These are phyloP conservation scores for Botrytis deweyae DNA, from an alignment of 2,329 filamentous ascomycete genomes.

Conservation along the genomic window DNA sequence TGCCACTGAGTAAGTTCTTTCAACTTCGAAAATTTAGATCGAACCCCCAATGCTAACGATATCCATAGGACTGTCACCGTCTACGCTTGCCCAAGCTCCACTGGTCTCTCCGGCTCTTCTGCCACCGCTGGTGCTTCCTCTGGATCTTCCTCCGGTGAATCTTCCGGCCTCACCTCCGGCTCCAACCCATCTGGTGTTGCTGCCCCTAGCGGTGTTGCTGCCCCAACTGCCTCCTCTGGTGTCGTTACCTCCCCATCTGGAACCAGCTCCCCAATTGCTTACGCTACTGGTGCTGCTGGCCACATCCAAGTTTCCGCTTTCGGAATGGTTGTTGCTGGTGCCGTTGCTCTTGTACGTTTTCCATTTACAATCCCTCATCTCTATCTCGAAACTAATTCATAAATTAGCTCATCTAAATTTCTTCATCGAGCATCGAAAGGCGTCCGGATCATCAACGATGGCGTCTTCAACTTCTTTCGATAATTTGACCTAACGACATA, in stretches of 20 bases:
- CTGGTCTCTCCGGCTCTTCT: conserved; percentile 25
- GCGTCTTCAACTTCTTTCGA: conserved; percentile 22
- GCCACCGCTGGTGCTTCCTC: conserved; percentile 29
- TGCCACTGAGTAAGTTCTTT: conserved; percentile 30
- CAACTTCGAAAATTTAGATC: neutral
- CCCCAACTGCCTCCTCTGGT: conserved; percentile 30
- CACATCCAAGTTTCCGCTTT: conserved; percentile 36
- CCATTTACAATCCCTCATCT: neutral
- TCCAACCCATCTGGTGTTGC: conserved; percentile 24
- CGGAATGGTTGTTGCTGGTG: conserved; percentile 39
- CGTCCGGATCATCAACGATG: conserved; percentile 28
- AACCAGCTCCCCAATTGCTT: conserved; percentile 36
- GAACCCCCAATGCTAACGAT: conserved; percentile 22
- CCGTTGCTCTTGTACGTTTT: conserved; percentile 39
- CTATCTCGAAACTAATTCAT: conserved; percentile 25
- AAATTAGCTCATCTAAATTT: conserved; percentile 36
- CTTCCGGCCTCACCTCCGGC: conserved; percentile 2
- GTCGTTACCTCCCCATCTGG: conserved; percentile 27
- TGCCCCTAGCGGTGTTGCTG: conserved; percentile 25
- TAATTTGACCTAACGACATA: conserved; percentile 33
- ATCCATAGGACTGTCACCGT: conserved; percentile 35
- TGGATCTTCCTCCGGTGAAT: neutral
- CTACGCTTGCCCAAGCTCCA: conserved; percentile 31
- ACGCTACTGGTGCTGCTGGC: conserved; percentile 35
- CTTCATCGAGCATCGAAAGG: conserved; percentile 28